phyloP scores from a whole-genome alignment of 2,329 filamentous ascomycete species.

The Trichoderma harzianum region DNA sequence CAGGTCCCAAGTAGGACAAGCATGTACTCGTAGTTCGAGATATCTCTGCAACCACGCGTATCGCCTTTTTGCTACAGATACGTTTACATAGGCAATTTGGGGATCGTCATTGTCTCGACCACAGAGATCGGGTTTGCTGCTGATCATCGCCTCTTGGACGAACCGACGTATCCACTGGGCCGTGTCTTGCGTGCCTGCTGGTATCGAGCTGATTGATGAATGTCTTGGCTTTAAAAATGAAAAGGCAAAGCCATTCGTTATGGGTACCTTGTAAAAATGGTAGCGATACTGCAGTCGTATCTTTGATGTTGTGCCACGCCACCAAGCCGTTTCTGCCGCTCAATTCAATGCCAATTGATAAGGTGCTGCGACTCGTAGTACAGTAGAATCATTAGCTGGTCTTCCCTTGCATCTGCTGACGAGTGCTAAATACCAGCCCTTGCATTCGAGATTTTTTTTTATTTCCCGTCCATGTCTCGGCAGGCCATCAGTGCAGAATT shows the following conservation, averaged over 20 bases:
- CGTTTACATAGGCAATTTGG: neutral
- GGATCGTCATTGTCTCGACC: constrained; percentile 4
- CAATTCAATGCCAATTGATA: neutral
- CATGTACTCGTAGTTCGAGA: neutral
- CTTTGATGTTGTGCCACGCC: neutral
- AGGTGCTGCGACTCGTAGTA: neutral
- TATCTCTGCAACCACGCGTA: neutral
- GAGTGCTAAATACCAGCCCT: neutral
- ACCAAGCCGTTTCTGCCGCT: neutral
- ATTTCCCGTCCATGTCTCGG: neutral
- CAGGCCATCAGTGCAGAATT: neutral
- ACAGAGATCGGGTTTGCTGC: constrained; percentile 3
- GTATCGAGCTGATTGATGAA: neutral
- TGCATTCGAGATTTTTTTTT: neutral
- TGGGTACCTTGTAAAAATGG: no score
- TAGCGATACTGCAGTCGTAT: neutral
- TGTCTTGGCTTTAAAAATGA: neutral
- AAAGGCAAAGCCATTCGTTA: neutral
- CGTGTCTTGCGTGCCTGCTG: neutral
- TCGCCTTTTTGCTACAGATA: neutral
- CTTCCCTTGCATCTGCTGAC: constrained; percentile 14
- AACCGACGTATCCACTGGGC: constrained; percentile 3
- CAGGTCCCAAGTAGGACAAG: neutral
- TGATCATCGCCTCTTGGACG: constrained; percentile 10
- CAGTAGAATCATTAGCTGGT: neutral